phyloP scores from a whole-genome alignment of 352 stramenopile genomes.

The Pythium dissimile region DNA sequence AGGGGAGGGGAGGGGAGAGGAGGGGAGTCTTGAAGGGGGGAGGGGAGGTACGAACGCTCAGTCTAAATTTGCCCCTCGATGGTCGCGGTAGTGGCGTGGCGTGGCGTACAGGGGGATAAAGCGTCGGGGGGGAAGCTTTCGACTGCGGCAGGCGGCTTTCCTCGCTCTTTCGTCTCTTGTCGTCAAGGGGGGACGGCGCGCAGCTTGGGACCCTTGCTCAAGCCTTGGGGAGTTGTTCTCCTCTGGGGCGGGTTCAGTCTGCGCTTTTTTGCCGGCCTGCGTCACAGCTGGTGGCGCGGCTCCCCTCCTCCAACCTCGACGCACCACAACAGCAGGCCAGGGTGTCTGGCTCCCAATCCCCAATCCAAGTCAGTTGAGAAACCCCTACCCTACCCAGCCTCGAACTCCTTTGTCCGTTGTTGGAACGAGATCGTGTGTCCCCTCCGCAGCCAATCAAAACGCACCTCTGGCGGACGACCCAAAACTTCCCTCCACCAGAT shows the following conservation, averaged over 20 bases:
- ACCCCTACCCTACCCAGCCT: not conserved
- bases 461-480: not conserved
- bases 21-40: not conserved
- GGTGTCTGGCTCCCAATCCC: conserved; percentile 8
- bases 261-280: not conserved
- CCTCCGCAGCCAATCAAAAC: conserved; percentile 16
- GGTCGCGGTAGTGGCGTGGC: too few species aligned
- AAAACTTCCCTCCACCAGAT: not conserved
- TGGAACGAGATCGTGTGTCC: conserved; percentile 8
- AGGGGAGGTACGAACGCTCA: not conserved
- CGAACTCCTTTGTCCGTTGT: not conserved
- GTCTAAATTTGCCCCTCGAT: too few species aligned
- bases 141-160: too few species aligned
- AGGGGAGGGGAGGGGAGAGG: not conserved
- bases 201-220: not conserved
- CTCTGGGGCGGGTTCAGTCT: conserved; percentile 2
- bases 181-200: conserved; percentile 7
- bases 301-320: not conserved
- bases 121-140: too few species aligned
- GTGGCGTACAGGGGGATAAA: too few species aligned
- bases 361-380: conserved; percentile 9
- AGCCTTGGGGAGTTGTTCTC: conserved; percentile 6
- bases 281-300: conserved; percentile 14
- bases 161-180: too few species aligned
- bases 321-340: conserved; percentile 6